Evolutionary conservation across 306 rosid species (phyloP).

Genomic region (Rosa multiflora): DNA sequence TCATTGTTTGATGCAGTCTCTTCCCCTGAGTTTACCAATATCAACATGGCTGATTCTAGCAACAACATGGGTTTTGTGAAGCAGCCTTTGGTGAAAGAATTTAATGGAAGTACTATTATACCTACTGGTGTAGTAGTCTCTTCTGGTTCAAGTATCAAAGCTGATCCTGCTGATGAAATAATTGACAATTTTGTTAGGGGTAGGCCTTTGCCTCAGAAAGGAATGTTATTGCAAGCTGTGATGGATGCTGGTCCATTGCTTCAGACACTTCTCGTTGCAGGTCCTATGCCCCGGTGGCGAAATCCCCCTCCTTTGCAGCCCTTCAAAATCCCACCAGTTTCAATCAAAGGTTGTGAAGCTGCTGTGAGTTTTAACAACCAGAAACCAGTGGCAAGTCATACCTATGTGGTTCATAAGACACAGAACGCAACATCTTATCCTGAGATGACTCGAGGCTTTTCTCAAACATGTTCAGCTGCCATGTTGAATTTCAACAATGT

Average conservation of each 20-base stretch:
- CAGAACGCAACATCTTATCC: constrained; percentile 22
- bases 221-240: constrained; percentile 63
- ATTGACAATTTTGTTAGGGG: constrained; percentile 44
- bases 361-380: neutral
- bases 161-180: constrained; percentile 39
- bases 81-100: constrained; percentile 26
- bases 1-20: constrained; percentile 66
- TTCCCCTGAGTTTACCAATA: constrained; percentile 57
- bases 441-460: constrained; percentile 24
- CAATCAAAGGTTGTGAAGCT: constrained; percentile 29
- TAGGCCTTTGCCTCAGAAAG: constrained; percentile 57
- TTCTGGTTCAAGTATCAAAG: constrained; percentile 21
- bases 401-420: constrained; percentile 12
- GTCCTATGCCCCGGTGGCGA: constrained; percentile 74
- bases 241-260: constrained; percentile 68
- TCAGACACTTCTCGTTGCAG: constrained; percentile 52
- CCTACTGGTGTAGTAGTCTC: constrained; percentile 23
- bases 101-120: constrained; percentile 11
- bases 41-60: constrained; percentile 53
- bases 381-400: constrained; percentile 16
- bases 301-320: constrained; percentile 65
- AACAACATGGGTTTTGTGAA: constrained; percentile 31
- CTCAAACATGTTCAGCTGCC: constrained; percentile 60
- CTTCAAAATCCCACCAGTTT: constrained; percentile 53
- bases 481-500: constrained; percentile 42